Evolutionary conservation across 2,329 filamentous ascomycete genomes (phyloP), one percentile per base, ranked within the genome.

Genomic region (Epichloe elymi): DNA sequence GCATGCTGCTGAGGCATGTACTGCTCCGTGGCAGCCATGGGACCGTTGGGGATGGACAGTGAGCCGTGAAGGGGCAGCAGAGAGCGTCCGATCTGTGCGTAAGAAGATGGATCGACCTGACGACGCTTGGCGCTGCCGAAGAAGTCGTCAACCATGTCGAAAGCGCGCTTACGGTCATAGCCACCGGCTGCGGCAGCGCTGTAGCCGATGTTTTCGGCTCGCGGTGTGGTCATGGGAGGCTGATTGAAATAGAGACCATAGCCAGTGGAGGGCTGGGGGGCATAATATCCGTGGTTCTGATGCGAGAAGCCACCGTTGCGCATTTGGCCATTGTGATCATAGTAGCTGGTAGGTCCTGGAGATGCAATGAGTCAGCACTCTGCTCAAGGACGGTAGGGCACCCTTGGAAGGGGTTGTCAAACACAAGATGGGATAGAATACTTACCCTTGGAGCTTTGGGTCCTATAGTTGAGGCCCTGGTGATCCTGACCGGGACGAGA

Each of bases 51-150:
- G 47, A 86, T 74, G 65, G 69, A 80, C 62, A 77, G 83, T 69
- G 85, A 75, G 49, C 81, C 80, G 64, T 93, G 87, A 12, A 95
- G 77, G 55, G 86, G 85, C 65, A 91, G 79, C 53, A 98, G 78
- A 55, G 90, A 85, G 65, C 93, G 88, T 59, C 89, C 89, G 57
- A 98, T 89, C 63, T 94, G 87, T 52, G 85, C 78, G 68, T 96
- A 97, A n/a, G 86, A 93, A 50, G 78, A 78, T 3, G 90, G 86
- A 65, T 97, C 88, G 58, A 97, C 86, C 60, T 89, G 83, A 62
- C 89, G 86, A 61, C 90, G 87, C 76, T 96, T 97, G 59, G 89
- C 83, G 64, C 87, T 88, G 58, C 86, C 88, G 58, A 97, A 95
- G 72, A 97, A 95, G 65, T 95, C 88, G 63, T 95, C 91, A 53